Evolutionary conservation across 2,329 filamentous ascomycete species (phyloP), one percentile per base, ranked within the genome.

Genomic region (Eutypa lata): DNA sequence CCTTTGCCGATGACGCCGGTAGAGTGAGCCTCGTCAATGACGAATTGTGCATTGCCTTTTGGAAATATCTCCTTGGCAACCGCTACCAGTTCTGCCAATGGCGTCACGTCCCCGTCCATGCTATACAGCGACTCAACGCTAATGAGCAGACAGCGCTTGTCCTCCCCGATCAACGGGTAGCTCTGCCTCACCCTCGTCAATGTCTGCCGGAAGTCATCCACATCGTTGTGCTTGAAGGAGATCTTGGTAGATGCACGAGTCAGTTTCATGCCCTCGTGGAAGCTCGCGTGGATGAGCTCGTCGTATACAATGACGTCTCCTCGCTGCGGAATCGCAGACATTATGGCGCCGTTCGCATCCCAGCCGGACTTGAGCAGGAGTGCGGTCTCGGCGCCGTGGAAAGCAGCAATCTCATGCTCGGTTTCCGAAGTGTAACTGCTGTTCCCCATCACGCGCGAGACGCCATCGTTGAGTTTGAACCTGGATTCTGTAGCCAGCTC

Each of bases 221-320:
- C 35, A 24, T 59, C 53, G 18, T 58, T 83, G 60, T 83, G 80
- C 4, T 57, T 61, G 60, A 82, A 81, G 3, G 68, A 55, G 1
- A 75, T 53, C 65, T 58, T 76, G 47, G 69, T 66, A 1, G 69
- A 66, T 0, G 84, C 83, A 6, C 82, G 71, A 11, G 76, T 79
- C 3, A 78, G 65, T n/a, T 74, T 70, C 79, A 88, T 87, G 1
- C 85, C 86, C 56, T 87, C 83, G 53, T 83, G 82, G 0, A 79
- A 77, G 65, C 83, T 88, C 0, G 87, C 87, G 60, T 89, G 87
- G 3, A 88, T 80, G 14, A 83, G 72, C 57, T 83, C 82, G 65
- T 90, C 86, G 54, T 85, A 85, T 0, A 89, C 61, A 19, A 90
- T 76, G 1, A 74, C 63, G 61, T 84, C 81, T 0, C 77, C 79